Evolutionary conservation across 441 rosid species (phyloP).

Genomic region (Aleurites moluccanus): DNA sequence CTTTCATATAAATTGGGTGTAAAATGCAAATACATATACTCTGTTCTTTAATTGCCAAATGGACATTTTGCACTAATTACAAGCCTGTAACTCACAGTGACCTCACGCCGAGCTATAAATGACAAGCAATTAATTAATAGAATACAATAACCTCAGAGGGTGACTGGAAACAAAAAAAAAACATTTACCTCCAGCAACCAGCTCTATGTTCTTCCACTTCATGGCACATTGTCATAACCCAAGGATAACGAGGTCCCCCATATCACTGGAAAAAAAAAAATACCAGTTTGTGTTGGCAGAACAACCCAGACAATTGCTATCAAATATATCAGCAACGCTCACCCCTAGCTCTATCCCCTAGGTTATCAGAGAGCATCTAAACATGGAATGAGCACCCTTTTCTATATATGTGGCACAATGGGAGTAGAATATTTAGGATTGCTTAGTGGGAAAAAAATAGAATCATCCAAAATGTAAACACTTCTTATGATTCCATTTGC

Average conservation of each 20-base stretch:
- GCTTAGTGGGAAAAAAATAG: not conserved
- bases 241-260: not conserved
- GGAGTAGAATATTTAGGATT: not conserved
- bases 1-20: not conserved
- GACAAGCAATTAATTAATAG: not conserved
- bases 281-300: not conserved
- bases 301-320: not conserved
- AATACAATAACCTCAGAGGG: not conserved
- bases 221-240: not conserved
- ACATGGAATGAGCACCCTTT: not conserved
- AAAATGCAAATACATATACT: not conserved
- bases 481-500: not conserved
- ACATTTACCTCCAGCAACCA: conserved; percentile 8
- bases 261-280: conserved; percentile 18
- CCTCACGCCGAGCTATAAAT: not conserved
- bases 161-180: not conserved
- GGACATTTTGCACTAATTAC: not conserved
- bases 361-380: not conserved
- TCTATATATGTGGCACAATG: not conserved
- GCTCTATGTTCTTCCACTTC: not conserved
- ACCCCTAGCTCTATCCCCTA: not conserved
- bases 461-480: not conserved
- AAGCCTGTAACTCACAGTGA: not conserved
- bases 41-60: not conserved
- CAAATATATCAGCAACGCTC: not conserved